Evolutionary conservation across 2,329 filamentous ascomycete species (phyloP), one percentile per base, ranked within the genome.

Genomic region (Emmonsiellopsis sp.): DNA sequence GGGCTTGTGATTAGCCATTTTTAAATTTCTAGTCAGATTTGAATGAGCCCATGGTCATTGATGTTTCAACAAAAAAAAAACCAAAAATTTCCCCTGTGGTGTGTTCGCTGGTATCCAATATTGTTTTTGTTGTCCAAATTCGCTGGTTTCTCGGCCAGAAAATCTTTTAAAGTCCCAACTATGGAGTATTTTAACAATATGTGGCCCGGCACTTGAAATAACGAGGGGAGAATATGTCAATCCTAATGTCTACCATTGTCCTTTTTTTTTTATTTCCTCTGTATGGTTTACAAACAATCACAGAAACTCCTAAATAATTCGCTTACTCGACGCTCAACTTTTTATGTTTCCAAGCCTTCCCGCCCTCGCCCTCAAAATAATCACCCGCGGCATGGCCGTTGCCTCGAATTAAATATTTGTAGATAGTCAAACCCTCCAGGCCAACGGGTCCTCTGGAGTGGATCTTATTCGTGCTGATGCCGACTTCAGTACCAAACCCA

Each of bases 381-480:
- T 82, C 83, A 0, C 80, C 80, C 20, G 88, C 89, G n/a, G 84
- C 78, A 61, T 98, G 93, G 8, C 91, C 93, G 55, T 81, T 76
- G 0, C 92, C 93, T 38, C 87, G 78, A 58, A 98, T 79, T 70
- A 93, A 83, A 76, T 96, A 98, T 76, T 96, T 96, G 75, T 98
- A 96, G 58, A 97, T 97, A 67, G 89, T 95, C 68, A 98, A 72
- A 0, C 93, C 93, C 66, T 97, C 93, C 51, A 98, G 75, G 1
- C 93, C 93, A 5, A 98, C 93, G 0, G 93, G 93, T 0, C 93
- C 93, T 50, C 93, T 79, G 1, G 89, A 87, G 68, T 98, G 93
- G 59, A 98, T 95, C 77, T 97, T 98, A 77, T 96, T 98, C 49
- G 93, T 98, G 74, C 88, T 94, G 72, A 98, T 97, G 52, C 93